Evolutionary conservation across 768 basidiomycete species (phyloP).

Genomic region (Psilocybe cubensis): DNA sequence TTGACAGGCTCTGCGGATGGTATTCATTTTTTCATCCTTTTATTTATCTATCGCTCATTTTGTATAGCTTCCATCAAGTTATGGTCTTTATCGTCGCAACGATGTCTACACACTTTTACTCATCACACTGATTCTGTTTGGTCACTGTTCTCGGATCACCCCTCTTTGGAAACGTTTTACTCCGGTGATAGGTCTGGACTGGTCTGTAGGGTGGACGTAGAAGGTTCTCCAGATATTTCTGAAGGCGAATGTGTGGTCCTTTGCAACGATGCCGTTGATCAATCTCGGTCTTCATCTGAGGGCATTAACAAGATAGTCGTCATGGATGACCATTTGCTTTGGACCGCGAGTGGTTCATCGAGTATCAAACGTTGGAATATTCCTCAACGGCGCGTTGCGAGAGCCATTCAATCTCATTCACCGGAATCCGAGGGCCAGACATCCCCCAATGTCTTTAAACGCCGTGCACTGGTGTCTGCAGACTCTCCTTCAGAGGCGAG

Average conservation of each 20-base stretch:
- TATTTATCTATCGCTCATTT: slow-evolving; percentile 9
- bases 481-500: slow-evolving; percentile 25
- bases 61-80: slow-evolving; percentile 78
- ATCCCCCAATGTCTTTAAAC: slow-evolving; percentile 21
- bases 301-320: slow-evolving; percentile 83
- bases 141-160: slow-evolving; percentile 89
- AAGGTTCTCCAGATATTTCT: slow-evolving; percentile 75
- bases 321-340: slow-evolving; percentile 83
- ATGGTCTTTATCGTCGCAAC: slow-evolving; percentile 90
- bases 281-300: slow-evolving; percentile 37
- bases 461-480: slow-evolving; percentile 3
- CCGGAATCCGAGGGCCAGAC: slow-evolving; percentile 24
- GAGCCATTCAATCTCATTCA: slow-evolving; percentile 26
- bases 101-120: slow-evolving; percentile 94
- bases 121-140: slow-evolving; percentile 95
- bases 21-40: slow-evolving; percentile 17
- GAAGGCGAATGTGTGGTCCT: slow-evolving; percentile 91
- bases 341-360: slow-evolving; percentile 89
- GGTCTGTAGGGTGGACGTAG: slow-evolving; percentile 90
- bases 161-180: slow-evolving; percentile 86
- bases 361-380: slow-evolving; percentile 84
- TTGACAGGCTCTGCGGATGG: slow-evolving; percentile 85
- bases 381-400: slow-evolving; percentile 48
- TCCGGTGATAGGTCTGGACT: slow-evolving; percentile 93
- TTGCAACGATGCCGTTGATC: slow-evolving; percentile 63